Evolutionary conservation across 129 eudicot species (phyloP).

Genomic region (Rutidosis leptorrhynchoides): DNA sequence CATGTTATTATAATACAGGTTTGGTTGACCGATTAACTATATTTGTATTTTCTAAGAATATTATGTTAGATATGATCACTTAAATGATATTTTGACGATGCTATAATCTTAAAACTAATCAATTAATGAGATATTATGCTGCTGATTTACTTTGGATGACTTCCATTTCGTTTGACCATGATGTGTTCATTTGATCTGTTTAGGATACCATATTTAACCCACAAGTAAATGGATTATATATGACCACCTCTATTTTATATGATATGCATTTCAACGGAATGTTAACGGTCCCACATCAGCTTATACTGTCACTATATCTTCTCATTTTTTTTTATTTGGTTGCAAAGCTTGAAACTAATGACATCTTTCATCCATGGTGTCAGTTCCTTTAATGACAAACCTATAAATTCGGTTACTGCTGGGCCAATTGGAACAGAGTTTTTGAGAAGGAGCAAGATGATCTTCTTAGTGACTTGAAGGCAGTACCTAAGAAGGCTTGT

Average conservation of each 20-base stretch:
- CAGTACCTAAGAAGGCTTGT: conserved; percentile 97
- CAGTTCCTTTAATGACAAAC: conserved; percentile 94
- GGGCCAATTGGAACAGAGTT: conserved; percentile 92
- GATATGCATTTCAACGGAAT: conserved; percentile 2
- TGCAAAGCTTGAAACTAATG: neutral
- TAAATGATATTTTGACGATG: neutral
- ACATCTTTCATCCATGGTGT: neutral
- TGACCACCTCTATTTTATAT: neutral
- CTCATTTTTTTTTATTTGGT: neutral
- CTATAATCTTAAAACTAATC: neutral
- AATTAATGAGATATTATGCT: neutral
- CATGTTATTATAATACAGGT: neutral
- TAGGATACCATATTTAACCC: neutral
- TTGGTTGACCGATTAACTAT: no score
- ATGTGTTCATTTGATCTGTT: no score
- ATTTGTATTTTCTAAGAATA: neutral
- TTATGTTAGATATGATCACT: neutral
- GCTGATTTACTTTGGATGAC: neutral
- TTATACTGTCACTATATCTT: neutral
- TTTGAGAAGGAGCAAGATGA: conserved; percentile 96
- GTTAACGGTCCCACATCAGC: neutral
- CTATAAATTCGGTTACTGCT: conserved; percentile 53
- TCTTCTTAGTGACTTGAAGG: conserved; percentile 78
- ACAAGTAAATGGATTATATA: neutral
- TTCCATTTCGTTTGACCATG: neutral